Evolutionary conservation across 805 yeast genomes (phyloP), one percentile per base, ranked within the genome.

Genomic region (Candida maesae): DNA sequence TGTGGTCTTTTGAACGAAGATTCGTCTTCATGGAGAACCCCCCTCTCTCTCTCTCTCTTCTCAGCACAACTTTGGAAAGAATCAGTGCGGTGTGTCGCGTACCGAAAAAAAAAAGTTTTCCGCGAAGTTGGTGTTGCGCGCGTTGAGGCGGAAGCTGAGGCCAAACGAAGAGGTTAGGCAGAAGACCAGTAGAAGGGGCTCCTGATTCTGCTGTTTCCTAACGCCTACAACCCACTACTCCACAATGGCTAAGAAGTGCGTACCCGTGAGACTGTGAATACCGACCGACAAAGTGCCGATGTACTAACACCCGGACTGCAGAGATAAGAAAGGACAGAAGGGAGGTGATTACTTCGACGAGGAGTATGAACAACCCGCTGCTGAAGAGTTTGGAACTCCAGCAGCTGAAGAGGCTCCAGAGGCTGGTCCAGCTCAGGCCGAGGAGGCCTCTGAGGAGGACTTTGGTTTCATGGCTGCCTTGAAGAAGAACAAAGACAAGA

Each of bases 381-480:
- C 71, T 30, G 85, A 79, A 52, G 85, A 80, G 42, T 56, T 73
- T 25, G 77, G 76, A 14, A 61, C 35, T 15, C n/a, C n/a, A n/a
- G n/a, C n/a, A n/a, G n/a, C n/a, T n/a, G n/a, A n/a, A n/a, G n/a
- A n/a, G n/a, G n/a, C n/a, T n/a, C n/a, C n/a, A n/a, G n/a, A n/a
- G n/a, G n/a, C n/a, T n/a, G n/a, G n/a, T 4, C 51, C 58, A 27
- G 57, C 54, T 13, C 69, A 58, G 21, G 61, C 60, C 37, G 56
- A 51, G 13, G 63, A 63, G 32, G 59, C 57, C 27, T 35, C 55
- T 23, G 65, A 55, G 28, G 79, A 65, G 25, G 78, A 69, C 38
- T 68, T 66, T 41, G 95, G 85, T 53, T 84, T 90, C 67, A 78
- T 91, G 78, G 76, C 89, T 37, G 84, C 95, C 32, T 76, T 90